These are phyloP conservation scores for Neodidymelliopsis sp. DNA, from an alignment of 2,329 filamentous ascomycete genomes.

Conservation along the genomic window DNA sequence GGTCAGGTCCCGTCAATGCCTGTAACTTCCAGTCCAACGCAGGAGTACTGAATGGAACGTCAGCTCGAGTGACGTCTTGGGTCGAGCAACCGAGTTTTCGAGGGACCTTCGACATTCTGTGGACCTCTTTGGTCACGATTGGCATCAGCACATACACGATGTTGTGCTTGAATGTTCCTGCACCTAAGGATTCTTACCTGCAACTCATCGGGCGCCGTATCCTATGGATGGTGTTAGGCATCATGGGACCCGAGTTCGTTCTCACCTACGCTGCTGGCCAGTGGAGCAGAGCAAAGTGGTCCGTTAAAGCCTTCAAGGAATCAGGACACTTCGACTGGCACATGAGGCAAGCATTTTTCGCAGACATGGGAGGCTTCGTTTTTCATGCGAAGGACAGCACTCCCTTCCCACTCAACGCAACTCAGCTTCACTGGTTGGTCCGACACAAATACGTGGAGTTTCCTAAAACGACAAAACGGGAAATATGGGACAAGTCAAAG, in stretches of 20 bases:
- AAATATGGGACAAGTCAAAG: constrained; percentile 26
- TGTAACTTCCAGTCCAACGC: constrained; percentile 2
- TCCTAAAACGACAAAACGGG: constrained; percentile 7
- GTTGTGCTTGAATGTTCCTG: constrained; percentile 21
- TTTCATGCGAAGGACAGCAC: constrained; percentile 10
- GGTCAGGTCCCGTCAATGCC: constrained; percentile 1
- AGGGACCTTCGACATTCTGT: constrained; percentile 28
- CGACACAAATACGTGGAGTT: constrained; percentile 11
- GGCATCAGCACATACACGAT: constrained; percentile 24
- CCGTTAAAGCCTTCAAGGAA: constrained; percentile 13
- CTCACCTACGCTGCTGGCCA: constrained; percentile 21
- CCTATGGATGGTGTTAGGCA: constrained; percentile 12
- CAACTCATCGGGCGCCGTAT: constrained; percentile 7
- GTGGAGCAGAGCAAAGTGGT: constrained; percentile 20
- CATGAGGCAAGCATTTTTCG: constrained; percentile 23
- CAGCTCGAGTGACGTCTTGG: constrained; percentile 17
- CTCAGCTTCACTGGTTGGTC: constrained; percentile 15
- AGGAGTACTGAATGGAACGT: neutral
- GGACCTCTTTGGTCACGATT: constrained; percentile 22
- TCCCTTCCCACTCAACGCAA: constrained; percentile 14
- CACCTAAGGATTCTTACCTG: constrained; percentile 11
- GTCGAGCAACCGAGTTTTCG: constrained; percentile 20
- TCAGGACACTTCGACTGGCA: constrained; percentile 17
- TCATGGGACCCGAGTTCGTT: constrained; percentile 19
- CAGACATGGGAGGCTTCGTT: constrained; percentile 26